Percentiles rank a stretch among this genome's conserved stretches.
phyloP scores from a whole-genome alignment of 495 filamentous ascomycete genomes.

The Hypoxylon trugodes region DNA sequence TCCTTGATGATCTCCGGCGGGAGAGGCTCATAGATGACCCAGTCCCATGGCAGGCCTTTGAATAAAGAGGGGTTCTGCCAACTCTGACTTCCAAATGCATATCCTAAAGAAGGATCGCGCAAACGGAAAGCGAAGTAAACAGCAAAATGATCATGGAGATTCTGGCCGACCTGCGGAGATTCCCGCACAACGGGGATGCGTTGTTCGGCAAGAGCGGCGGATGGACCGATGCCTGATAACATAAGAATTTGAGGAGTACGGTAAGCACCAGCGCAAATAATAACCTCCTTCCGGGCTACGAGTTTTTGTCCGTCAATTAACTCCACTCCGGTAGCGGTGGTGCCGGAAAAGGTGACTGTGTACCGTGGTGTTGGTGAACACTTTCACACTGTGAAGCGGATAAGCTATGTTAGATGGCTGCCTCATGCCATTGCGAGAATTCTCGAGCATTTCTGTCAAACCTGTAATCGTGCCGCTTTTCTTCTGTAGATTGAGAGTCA shows the following conservation, averaged over 20 bases:
- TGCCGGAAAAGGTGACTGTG: slow-evolving; percentile 38
- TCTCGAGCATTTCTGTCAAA: slow-evolving; percentile 46
- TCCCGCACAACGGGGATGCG: background rate
- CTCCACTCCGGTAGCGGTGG: slow-evolving; percentile 41
- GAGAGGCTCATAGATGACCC: slow-evolving; percentile 36
- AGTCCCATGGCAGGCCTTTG: slow-evolving; percentile 47
- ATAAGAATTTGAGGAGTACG: background rate
- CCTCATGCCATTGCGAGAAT: slow-evolving; percentile 44
- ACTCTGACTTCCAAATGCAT: slow-evolving; percentile 43
- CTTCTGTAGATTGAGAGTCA: slow-evolving; percentile 34
- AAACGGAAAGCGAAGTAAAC: slow-evolving; percentile 43
- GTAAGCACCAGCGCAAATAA: background rate
- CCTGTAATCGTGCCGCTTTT: slow-evolving; percentile 46
- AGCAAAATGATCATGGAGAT: slow-evolving; percentile 26
- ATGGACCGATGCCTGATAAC: background rate
- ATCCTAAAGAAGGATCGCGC: slow-evolving; percentile 44
- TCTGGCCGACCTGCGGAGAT: background rate
- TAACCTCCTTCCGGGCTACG: slow-evolving; percentile 13
- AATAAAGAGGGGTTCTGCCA: slow-evolving; percentile 46
- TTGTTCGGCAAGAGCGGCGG: background rate
- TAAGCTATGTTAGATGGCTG: slow-evolving; percentile 48
- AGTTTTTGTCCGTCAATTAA: slow-evolving; percentile 38
- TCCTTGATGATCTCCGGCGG: slow-evolving; percentile 30
- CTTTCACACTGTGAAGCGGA: slow-evolving; percentile 35
- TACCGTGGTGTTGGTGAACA: slow-evolving; percentile 46